Base-by-base conservation (phyloP, 1,284 basidiomycete species). In the Amylostereum areolatum region DNA sequence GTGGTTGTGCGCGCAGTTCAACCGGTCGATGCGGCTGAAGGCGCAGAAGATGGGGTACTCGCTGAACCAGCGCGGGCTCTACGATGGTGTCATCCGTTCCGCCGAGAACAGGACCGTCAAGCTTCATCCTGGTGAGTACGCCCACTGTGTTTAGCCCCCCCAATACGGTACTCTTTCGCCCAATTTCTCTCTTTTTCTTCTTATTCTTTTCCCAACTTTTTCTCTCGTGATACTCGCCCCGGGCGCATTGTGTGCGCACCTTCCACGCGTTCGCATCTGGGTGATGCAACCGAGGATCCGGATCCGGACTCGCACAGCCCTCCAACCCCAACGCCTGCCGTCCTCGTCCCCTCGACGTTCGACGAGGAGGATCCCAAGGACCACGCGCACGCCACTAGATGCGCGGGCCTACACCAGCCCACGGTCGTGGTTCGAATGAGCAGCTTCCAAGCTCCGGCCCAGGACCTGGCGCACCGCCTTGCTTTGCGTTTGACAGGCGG, bases 21-120 rank as follows among this genome's bases (percentile, higher is more conserved):
- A 96, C 65, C 83, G 93, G 8, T 85, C 86, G 3, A 82, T 96
- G 63, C 81, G 93, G 12, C 66, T 88, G 56, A 92, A 93, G 65
- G 93, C 93, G 3, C 80, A 80, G 54, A 81, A 78, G 51, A 78
- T 86, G 63, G 92, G 92, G 0, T 92, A 85, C 66, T 88, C 85
- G 11, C 74, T 97, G 39, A 96, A 95, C 59, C 92, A 96, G 66
- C 77, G 81, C 45, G 92, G 92, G 0, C 65, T 96, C 6, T 93
- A 75, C 58, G 69, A 69, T 3, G 81, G 79, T 1, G 84, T 93
- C 32, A 66, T 89, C n/a, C 79, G 90, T 5, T 82, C 89, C 62
- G 77, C 80, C 9, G 70, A 69, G 32, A 72, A 88, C 54, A 69
- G 77, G 27, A 69, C 70, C 34, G 67, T 80, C 50, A 91, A 90